Conservation (phyloP, 2,329 filamentous ascomycete genomes). For the Botrytis squamosa region DNA sequence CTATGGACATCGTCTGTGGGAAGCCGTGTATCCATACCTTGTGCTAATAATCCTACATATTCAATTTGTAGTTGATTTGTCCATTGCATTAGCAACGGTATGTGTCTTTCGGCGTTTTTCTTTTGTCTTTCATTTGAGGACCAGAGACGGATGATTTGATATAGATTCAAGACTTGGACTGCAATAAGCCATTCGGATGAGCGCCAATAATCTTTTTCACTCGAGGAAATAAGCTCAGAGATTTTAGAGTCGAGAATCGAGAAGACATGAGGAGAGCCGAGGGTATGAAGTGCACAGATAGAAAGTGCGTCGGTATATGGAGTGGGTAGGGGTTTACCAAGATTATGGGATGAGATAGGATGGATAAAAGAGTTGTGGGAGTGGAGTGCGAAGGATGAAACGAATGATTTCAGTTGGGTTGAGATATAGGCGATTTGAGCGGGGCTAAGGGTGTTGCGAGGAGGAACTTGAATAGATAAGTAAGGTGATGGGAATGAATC, state of each 20-base stretch:
- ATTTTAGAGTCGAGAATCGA: slow-evolving; percentile 28
- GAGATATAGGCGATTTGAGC: slow-evolving; percentile 23
- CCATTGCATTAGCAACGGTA: slow-evolving; percentile 34
- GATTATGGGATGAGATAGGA: slow-evolving; percentile 19
- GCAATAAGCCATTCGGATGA: slow-evolving; percentile 23
- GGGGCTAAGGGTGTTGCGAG: slow-evolving; percentile 6
- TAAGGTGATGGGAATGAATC: slow-evolving; percentile 12
- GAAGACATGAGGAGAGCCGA: slow-evolving; percentile 24
- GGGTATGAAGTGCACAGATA: slow-evolving; percentile 26
- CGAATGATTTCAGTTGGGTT: slow-evolving; percentile 24
- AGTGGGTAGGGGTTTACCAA: slow-evolving; percentile 15
- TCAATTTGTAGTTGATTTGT: slow-evolving; percentile 27
- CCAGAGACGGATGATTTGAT: slow-evolving; percentile 37
- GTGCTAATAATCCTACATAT: slow-evolving; percentile 9
- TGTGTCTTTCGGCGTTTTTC: slow-evolving; percentile 31
- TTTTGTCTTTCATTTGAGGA: slow-evolving; percentile 34
- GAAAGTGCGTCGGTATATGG: slow-evolving; percentile 28
- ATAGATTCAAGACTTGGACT: slow-evolving; percentile 35
- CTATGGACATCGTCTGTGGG: not conserved
- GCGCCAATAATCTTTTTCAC: slow-evolving; percentile 12
- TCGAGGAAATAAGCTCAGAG: slow-evolving; percentile 13
- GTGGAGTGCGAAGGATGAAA: slow-evolving; percentile 22
- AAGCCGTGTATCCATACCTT: not conserved
- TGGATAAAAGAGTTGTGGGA: slow-evolving; percentile 31
- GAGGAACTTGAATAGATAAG: slow-evolving; percentile 20